A percentile compares a stretch with the other conserved stretches of the same genome.
Conservation (phyloP, 257 asterid genomes). For the Solanum pennellii region DNA sequence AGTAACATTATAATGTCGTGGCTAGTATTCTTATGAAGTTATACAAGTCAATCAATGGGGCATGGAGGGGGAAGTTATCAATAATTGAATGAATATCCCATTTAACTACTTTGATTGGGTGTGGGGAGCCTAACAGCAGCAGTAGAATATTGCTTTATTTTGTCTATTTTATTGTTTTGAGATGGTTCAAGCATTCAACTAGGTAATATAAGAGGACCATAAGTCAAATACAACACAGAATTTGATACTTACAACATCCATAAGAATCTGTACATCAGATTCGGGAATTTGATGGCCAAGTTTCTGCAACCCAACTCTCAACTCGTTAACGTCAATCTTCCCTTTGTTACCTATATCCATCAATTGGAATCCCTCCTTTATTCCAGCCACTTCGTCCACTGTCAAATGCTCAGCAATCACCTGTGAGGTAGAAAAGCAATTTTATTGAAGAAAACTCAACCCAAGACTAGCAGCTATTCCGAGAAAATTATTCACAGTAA, state of each 20-base stretch:
- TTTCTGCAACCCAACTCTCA: slow-evolving; percentile 26
- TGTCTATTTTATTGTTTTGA: neutral
- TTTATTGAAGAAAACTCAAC: neutral
- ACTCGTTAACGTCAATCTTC: slow-evolving; percentile 31
- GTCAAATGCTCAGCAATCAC: slow-evolving; percentile 41
- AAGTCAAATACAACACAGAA: neutral
- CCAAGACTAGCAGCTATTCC: neutral
- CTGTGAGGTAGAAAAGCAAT: slow-evolving; percentile 8
- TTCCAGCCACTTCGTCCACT: slow-evolving; percentile 33
- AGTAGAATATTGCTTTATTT: neutral
- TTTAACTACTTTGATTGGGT: neutral
- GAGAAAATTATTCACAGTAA: neutral
- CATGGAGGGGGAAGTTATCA: neutral
- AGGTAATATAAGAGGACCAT: neutral
- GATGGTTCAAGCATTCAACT: neutral
- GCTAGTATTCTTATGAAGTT: neutral
- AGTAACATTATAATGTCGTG: neutral
- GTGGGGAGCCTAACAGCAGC: neutral
- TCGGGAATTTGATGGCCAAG: slow-evolving; percentile 34
- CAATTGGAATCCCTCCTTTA: slow-evolving; percentile 28
- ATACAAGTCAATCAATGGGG: neutral
- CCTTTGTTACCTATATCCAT: slow-evolving; percentile 33
- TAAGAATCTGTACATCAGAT: slow-evolving; percentile 25
- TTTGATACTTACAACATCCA: slow-evolving; percentile 24
- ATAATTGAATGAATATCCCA: neutral